Evolutionary conservation across 2,329 filamentous ascomycete species (phyloP).

Genomic region (Colletotrichum karsti): DNA sequence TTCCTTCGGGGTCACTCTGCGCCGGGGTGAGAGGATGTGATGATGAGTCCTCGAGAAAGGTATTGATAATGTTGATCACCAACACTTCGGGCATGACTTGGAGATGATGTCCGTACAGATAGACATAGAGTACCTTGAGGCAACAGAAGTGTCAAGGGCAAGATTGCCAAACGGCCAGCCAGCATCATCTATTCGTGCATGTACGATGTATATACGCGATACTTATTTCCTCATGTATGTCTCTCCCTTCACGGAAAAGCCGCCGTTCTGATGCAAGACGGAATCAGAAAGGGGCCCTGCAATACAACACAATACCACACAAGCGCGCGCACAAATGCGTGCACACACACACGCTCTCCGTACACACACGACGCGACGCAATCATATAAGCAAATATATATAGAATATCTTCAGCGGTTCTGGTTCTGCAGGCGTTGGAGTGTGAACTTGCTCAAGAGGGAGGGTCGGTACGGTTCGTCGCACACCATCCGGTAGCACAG

Average conservation of each 20-base stretch:
- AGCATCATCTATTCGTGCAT: too few species aligned
- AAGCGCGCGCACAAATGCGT: neutral
- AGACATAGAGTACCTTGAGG: too few species aligned
- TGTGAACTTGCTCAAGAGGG: neutral
- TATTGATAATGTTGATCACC: conserved; percentile 21
- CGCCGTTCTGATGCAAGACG: neutral
- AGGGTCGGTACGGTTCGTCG: neutral
- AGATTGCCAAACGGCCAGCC: too few species aligned
- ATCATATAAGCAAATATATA: neutral
- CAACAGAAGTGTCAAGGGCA: neutral
- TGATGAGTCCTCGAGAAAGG: conserved; percentile 4
- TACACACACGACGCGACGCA: neutral
- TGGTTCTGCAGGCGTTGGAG: neutral
- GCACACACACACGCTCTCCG: too few species aligned
- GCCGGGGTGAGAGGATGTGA: neutral
- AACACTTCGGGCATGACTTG: conserved; percentile 10
- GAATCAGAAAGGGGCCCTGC: neutral
- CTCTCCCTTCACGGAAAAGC: neutral
- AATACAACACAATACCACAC: neutral
- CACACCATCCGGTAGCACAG: neutral
- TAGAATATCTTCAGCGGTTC: conserved; percentile 21
- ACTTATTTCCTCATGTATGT: neutral
- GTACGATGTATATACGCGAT: too few species aligned
- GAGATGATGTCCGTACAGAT: too few species aligned
- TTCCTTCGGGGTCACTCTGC: neutral